Percentiles rank a stretch among this genome's conserved stretches.
phyloP scores from a whole-genome alignment of 73 alveolate species.

The Durusdinium trenchii region DNA sequence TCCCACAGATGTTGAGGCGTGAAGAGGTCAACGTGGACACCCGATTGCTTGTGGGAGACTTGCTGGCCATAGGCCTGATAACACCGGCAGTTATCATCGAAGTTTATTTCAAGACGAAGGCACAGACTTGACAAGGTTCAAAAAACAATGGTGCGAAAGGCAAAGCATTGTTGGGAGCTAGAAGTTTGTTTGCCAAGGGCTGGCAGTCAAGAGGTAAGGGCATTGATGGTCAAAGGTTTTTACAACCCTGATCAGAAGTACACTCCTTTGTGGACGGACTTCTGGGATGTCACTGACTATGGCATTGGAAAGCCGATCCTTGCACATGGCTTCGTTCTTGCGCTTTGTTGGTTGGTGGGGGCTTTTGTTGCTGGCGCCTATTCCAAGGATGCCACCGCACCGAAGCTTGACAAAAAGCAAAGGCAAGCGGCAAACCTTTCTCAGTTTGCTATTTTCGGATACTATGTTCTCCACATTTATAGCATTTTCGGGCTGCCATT shows the following conservation, averaged over 20 bases:
- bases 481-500: too few species aligned
- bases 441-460: background rate
- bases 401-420: background rate
- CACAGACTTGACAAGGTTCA: background rate
- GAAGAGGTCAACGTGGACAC: background rate
- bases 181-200: too few species aligned
- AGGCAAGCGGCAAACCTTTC: background rate
- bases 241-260: background rate
- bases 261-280: conserved; percentile 47
- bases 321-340: conserved; percentile 49
- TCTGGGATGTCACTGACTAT: conserved; percentile 47
- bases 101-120: conserved; percentile 41
- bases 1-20: background rate
- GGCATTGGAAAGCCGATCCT: conserved; percentile 65
- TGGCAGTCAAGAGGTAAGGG: too few species aligned
- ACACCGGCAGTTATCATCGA: conserved; percentile 39
- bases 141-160: background rate
- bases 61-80: conserved; percentile 65
- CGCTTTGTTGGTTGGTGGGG: conserved; percentile 46
- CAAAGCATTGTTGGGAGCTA: too few species aligned
- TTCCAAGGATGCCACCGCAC: conserved; percentile 58
- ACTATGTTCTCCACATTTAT: background rate
- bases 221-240: too few species aligned
- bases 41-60: conserved; percentile 57
- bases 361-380: conserved; percentile 49